Evolutionary conservation across 2,329 filamentous ascomycete genomes (phyloP).

Genomic region (Stagonosporopsis tanaceti): DNA sequence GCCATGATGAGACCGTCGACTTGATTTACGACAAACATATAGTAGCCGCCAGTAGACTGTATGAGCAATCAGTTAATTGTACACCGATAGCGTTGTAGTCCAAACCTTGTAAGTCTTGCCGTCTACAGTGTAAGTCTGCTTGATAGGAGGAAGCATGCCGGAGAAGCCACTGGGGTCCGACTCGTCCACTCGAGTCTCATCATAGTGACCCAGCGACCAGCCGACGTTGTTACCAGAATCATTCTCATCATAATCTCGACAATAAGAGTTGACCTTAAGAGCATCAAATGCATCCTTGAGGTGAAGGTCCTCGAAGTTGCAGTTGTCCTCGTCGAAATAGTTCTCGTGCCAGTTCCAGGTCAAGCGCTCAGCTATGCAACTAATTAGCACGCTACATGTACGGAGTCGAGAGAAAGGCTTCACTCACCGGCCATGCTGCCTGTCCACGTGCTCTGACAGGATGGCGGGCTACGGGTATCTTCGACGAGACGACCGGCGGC

Average conservation of each 20-base stretch:
- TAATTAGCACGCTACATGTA: neutral
- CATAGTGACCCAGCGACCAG: slow-evolving; percentile 17
- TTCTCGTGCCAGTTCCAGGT: slow-evolving; percentile 24
- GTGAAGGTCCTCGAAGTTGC: slow-evolving; percentile 8
- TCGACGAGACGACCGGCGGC: slow-evolving; percentile 9
- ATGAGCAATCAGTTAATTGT: neutral
- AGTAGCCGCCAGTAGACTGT: slow-evolving; percentile 27
- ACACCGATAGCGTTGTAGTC: neutral
- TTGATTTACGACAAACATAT: slow-evolving; percentile 26
- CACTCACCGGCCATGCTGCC: slow-evolving; percentile 8
- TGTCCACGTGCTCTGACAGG: slow-evolving; percentile 9
- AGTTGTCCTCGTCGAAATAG: slow-evolving; percentile 8
- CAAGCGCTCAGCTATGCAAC: slow-evolving; percentile 9
- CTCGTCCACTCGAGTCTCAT: neutral
- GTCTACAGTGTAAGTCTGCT: slow-evolving; percentile 4
- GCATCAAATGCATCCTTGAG: slow-evolving; percentile 11
- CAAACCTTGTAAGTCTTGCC: slow-evolving; percentile 3
- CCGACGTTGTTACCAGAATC: slow-evolving; percentile 17
- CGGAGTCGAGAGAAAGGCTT: neutral
- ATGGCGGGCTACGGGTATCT: slow-evolving; percentile 13
- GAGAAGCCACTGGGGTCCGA: neutral
- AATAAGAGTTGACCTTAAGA: slow-evolving; percentile 8
- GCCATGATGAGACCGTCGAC: slow-evolving; percentile 23
- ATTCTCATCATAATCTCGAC: slow-evolving; percentile 1
- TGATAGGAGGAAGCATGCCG: neutral